Conservation (phyloP, 495 filamentous ascomycete genomes). For the Symbiotaphrina buchneri region DNA sequence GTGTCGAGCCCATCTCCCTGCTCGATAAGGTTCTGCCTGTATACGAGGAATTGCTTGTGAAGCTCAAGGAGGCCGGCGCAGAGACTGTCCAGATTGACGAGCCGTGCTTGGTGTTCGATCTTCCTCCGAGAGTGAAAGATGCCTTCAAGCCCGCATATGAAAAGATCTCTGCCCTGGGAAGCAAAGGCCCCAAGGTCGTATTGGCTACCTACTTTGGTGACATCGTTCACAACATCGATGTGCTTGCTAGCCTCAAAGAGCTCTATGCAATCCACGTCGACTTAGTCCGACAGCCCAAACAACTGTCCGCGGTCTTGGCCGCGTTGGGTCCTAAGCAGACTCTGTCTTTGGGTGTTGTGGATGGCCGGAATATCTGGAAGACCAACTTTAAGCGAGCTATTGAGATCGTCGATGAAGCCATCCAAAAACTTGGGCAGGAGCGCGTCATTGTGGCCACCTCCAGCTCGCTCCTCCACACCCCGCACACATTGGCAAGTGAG, state of each 20-base stretch:
- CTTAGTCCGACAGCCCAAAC: slow-evolving; percentile 91
- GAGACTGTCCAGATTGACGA: slow-evolving; percentile 95
- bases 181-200: slow-evolving; percentile 55
- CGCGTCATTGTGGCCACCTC: slow-evolving; percentile 92
- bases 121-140: slow-evolving; percentile 66
- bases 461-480: slow-evolving; percentile 89
- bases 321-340: slow-evolving; percentile 66
- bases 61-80: slow-evolving; percentile 88
- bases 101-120: slow-evolving; percentile 85
- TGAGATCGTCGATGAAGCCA: slow-evolving; percentile 63
- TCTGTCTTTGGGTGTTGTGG: slow-evolving; percentile 86
- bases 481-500: slow-evolving; percentile 91
- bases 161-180: slow-evolving; percentile 53
- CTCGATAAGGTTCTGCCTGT: slow-evolving; percentile 78
- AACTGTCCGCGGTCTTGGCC: slow-evolving; percentile 58
- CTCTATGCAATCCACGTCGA: slow-evolving; percentile 79
- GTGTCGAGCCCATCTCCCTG: slow-evolving; percentile 81
- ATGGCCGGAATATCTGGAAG: slow-evolving; percentile 99
- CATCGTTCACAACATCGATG: slow-evolving; percentile 93
- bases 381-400: slow-evolving; percentile 86
- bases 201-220: slow-evolving; percentile 98
- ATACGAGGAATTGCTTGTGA: slow-evolving; percentile 71
- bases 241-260: slow-evolving; percentile 42
- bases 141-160: slow-evolving; percentile 97
- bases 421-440: slow-evolving; percentile 86